Evolutionary conservation across 805 yeast genomes (phyloP), one percentile per base, ranked within the genome.

Genomic region (Hyphopichia homilentoma): DNA sequence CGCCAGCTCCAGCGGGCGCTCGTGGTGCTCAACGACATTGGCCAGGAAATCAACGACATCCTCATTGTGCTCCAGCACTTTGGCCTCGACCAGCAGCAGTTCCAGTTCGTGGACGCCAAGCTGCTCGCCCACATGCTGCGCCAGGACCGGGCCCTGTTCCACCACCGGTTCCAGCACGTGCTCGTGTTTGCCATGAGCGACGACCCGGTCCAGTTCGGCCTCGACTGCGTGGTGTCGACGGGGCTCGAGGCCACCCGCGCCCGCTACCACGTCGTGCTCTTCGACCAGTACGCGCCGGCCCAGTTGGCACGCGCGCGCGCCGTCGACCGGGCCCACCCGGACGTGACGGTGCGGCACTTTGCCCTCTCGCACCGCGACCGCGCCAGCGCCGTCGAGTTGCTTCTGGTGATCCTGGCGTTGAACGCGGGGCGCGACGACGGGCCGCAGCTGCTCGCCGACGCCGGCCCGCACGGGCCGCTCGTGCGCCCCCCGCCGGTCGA

Each of bases 1-100:
- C 34, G 34, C 16, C 20, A 15, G 19, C 25, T 21, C 7, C 24
- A 31, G 9, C 50, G 45, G n/a, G 34, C 51, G 5, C 43, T 64
- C 36, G 37, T 64, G 3, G 30, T 62, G 1, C 38, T 64, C n/a
- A 50, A 54, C 32, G 59, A 63, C 30, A 32, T 42, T 11, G 18
- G 28, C 6, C 47, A 42, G 20, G 65, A 65, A 35, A 40, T 61
- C n/a, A 65, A 65, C 44, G 71, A 65, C 37, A 48, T 65, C 9
- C 44, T 62, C 7, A 44, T 65, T 22, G 61, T 63, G 6, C 36
- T 61, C 22, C 54, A 50, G 29, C 51, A 58, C 32, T 50, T 63
- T 18, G 23, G 39, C 4, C 25, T 54, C 6, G 28, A 36, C 8
- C 48, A 47, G 25, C 26, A 27, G 3, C 28, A 30, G 5, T 22